Evolutionary conservation across 2,329 filamentous ascomycete species (phyloP).

Genomic region (Dothidotthia symphoricarpi): DNA sequence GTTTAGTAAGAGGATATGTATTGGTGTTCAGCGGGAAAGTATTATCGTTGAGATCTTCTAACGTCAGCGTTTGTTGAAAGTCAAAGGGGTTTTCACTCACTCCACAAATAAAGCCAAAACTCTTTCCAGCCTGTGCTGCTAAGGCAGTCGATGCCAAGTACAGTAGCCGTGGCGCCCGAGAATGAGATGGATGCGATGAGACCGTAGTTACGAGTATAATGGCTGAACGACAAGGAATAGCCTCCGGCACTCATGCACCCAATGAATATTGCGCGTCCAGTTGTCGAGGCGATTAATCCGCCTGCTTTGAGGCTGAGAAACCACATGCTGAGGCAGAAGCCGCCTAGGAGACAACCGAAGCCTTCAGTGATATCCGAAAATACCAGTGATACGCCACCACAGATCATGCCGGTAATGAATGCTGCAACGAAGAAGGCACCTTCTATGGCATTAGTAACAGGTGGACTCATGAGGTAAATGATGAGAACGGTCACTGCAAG

Average conservation of each 20-base stretch:
- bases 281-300: constrained; percentile 64
- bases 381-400: constrained; percentile 71
- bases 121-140: constrained; percentile 88
- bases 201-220: constrained; percentile 73
- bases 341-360: constrained; percentile 82
- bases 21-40: constrained; percentile 74
- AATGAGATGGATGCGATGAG: constrained; percentile 77
- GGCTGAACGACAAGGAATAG: constrained; percentile 70
- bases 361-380: constrained; percentile 83
- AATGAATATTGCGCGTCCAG: constrained; percentile 72
- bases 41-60: constrained; percentile 63
- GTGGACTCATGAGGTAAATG: constrained; percentile 81
- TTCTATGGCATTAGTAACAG: constrained; percentile 72
- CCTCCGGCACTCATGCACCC: constrained; percentile 64
- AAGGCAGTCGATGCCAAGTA: constrained; percentile 89
- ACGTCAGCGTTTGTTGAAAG: constrained; percentile 12
- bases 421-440: constrained; percentile 83
- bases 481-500: constrained; percentile 79
- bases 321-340: constrained; percentile 89
- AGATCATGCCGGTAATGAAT: constrained; percentile 67
- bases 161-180: constrained; percentile 71
- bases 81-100: constrained; percentile 41
- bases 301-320: constrained; percentile 74
- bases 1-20: constrained; percentile 82
- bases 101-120: constrained; percentile 93